A percentile compares a stretch with the other conserved stretches of the same genome.
These are phyloP conservation scores for Yarrowia yakushimensis DNA, from an alignment of 805 yeast genomes.

Conservation along the genomic window DNA sequence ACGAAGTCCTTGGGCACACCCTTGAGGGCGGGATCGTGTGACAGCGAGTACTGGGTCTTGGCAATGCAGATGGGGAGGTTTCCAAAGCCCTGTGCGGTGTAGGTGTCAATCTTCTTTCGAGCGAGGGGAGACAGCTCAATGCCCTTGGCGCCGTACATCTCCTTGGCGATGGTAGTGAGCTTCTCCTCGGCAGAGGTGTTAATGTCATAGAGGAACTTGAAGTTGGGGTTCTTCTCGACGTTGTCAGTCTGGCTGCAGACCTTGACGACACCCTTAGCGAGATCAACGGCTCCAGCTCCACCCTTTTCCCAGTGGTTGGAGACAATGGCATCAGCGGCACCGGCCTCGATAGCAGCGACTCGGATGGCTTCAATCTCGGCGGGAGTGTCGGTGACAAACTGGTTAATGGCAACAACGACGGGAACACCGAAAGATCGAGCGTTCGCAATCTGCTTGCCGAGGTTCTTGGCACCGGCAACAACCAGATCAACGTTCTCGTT, in stretches of 20 bases:
- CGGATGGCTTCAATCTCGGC: constrained; percentile 78
- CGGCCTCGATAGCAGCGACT: constrained; percentile 80
- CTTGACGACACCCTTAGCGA: constrained; percentile 78
- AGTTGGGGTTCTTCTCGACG: constrained; percentile 41
- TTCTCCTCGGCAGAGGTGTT: constrained; percentile 75
- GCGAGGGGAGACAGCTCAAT: constrained; percentile 84
- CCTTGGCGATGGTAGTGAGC: constrained; percentile 69
- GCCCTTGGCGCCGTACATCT: constrained; percentile 90
- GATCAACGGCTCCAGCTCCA: constrained; percentile 80
- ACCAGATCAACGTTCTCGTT: constrained; percentile 78
- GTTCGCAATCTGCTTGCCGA: constrained; percentile 85
- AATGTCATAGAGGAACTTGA: constrained; percentile 65
- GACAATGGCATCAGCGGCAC: constrained; percentile 86
- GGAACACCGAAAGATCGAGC: constrained; percentile 83
- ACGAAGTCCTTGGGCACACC: constrained; percentile 91
- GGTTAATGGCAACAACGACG: constrained; percentile 91
- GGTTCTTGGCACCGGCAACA: constrained; percentile 75
- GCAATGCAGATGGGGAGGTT: constrained; percentile 94
- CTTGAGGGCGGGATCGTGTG: constrained; percentile 88
- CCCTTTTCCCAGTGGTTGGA: constrained; percentile 96
- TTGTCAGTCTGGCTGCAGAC: constrained; percentile 49
- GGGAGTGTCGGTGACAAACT: constrained; percentile 74
- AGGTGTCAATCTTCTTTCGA: constrained; percentile 70
- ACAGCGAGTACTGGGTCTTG: constrained; percentile 92
- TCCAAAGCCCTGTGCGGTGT: constrained; percentile 83